Percentiles rank a stretch among this genome's conserved stretches.
Conservation (phyloP, 169 alveolate genomes). For the Plasmodium ovale region DNA sequence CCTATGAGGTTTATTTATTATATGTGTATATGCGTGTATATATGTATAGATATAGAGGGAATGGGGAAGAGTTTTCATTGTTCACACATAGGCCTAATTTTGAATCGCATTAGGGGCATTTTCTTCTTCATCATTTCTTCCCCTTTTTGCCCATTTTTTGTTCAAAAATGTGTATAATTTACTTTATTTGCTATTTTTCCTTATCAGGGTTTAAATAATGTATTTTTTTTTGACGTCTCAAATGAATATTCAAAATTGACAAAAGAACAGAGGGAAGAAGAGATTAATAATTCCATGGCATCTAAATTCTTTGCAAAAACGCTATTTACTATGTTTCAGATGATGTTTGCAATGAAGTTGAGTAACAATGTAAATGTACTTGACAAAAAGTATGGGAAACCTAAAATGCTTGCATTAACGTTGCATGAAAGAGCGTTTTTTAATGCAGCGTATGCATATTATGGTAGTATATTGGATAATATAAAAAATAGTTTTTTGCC, state of each 20-base stretch:
- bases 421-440: slow-evolving; percentile 1
- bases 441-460: background rate
- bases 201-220: slow-evolving; percentile 15
- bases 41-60: no score
- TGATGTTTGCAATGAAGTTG: background rate
- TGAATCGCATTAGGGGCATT: no score
- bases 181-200: background rate
- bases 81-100: no score
- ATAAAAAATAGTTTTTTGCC: slow-evolving; percentile 46
- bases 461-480: slow-evolving; percentile 47
- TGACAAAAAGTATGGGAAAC: slow-evolving; percentile 15
- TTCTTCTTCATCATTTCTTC: background rate
- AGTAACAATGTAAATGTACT: slow-evolving; percentile 13
- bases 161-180: background rate
- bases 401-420: background rate
- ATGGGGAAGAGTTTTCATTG: no score
- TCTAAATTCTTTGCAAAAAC: slow-evolving; percentile 45
- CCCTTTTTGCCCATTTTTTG: background rate
- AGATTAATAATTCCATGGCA: slow-evolving; percentile 33
- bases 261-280: slow-evolving; percentile 20
- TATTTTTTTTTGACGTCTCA: slow-evolving; percentile 22
- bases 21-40: background rate
- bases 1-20: background rate
- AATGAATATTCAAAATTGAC: slow-evolving; percentile 24
- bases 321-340: slow-evolving; percentile 20